Percentiles rank a stretch among this genome's conserved stretches.
These are phyloP conservation scores for Dioszegia hungarica DNA, from an alignment of 768 basidiomycete species.

Conservation along the genomic window DNA sequence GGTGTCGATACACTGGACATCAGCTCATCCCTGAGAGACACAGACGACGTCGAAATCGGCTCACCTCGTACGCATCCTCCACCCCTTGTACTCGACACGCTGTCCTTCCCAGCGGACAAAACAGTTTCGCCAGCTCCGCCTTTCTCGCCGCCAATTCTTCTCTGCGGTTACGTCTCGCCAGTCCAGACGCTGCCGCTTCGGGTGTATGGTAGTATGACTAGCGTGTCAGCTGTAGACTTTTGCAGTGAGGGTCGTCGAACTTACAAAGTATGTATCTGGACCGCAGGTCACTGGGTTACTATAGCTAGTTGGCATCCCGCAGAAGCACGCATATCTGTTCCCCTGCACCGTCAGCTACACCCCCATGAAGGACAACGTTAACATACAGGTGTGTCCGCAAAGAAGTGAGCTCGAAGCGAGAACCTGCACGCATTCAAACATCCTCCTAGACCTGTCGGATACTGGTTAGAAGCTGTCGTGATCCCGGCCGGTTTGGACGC, in stretches of 20 bases:
- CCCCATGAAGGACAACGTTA: no score
- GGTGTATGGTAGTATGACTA: not conserved
- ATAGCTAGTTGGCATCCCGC: not conserved
- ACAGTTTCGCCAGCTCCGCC: not conserved
- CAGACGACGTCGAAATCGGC: not conserved
- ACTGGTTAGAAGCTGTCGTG: not conserved
- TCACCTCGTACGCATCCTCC: conserved; percentile 2
- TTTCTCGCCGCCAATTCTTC: not conserved
- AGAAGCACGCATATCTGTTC: not conserved
- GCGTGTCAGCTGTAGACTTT: not conserved
- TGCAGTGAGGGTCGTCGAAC: not conserved
- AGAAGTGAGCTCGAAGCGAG: not conserved
- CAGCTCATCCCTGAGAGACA: not conserved
- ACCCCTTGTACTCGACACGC: not conserved
- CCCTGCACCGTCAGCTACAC: not conserved
- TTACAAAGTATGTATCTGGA: not conserved
- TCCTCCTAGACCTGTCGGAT: not conserved
- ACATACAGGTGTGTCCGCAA: no score
- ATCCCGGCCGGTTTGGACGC: not conserved
- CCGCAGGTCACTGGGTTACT: not conserved
- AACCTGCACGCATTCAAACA: not conserved
- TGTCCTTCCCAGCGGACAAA: not conserved
- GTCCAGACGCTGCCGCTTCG: not conserved
- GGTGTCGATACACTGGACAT: conserved; percentile 5
- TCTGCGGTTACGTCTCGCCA: not conserved